A percentile compares a stretch with the other conserved stretches of the same genome.
Evolutionary conservation across 2,329 filamentous ascomycete genomes (phyloP).

Genomic region (Cladosporium sp.): DNA sequence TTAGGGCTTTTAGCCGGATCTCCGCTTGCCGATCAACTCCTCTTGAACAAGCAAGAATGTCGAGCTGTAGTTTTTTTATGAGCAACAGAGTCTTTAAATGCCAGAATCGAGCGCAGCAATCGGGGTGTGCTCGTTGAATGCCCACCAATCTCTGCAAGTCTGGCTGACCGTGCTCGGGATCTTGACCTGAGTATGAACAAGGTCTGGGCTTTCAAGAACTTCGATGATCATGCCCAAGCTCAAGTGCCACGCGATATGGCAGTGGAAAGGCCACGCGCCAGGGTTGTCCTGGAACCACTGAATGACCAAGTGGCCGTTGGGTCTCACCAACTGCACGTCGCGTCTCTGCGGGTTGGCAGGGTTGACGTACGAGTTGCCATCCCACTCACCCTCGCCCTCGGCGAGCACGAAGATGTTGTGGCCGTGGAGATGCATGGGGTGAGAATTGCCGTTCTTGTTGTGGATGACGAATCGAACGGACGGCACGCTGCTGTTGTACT

Average conservation of each 20-base stretch:
- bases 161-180: slow-evolving; percentile 49
- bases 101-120: slow-evolving; percentile 1
- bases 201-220: slow-evolving; percentile 36
- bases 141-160: slow-evolving; percentile 47
- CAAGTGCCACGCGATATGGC: slow-evolving; percentile 27
- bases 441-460: slow-evolving; percentile 27
- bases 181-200: slow-evolving; percentile 35
- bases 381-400: slow-evolving; percentile 38
- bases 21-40: neutral
- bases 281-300: slow-evolving; percentile 36
- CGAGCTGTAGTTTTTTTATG: neutral
- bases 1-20: slow-evolving; percentile 11
- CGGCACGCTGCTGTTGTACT: slow-evolving; percentile 18
- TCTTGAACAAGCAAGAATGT: neutral
- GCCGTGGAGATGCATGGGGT: slow-evolving; percentile 44
- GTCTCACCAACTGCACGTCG: slow-evolving; percentile 29
- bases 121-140: slow-evolving; percentile 8
- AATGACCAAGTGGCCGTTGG: slow-evolving; percentile 30
- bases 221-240: slow-evolving; percentile 23
- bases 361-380: slow-evolving; percentile 34
- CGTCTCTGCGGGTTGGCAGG: slow-evolving; percentile 37
- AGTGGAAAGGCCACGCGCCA: slow-evolving; percentile 30
- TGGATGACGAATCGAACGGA: slow-evolving; percentile 28
- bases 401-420: slow-evolving; percentile 45
- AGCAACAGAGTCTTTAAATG: neutral